Base-by-base conservation (phyloP, 2,329 filamentous ascomycete genomes). In the Pyrenophora seminiperda region DNA sequence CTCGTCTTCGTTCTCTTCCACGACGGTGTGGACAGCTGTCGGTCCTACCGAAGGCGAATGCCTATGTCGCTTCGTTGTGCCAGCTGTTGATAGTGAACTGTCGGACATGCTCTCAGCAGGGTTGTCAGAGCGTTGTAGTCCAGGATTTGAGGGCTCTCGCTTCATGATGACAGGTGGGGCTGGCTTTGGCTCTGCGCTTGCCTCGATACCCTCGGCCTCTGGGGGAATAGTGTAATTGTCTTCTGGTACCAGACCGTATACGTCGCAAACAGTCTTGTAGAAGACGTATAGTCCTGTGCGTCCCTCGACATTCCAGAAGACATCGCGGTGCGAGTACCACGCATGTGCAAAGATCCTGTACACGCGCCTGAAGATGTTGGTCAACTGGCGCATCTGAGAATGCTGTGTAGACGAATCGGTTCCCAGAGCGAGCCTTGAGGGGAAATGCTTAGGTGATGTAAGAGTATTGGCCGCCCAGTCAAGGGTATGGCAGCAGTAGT, bases 291-390 rank as follows among this genome's bases (percentile, higher is more conserved):
- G 77, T 0, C 94, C 94, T n/a, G 90, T 91, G 70, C 91, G 85
- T 7, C 84, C 84, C 75, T 99, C 94, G 1, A 97, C 88, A 32
- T 89, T 86, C 91, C 93, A 97, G 73, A 97, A 99, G 44, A 97
- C 90, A 47, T 89, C 88, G 37, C 92, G 85, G 73, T 99, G 94
- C 75, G 97, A 91, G 73, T 97, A 99, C 94, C 94, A 99, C 6
- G 94, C 94, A 71, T 99, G 94, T 38, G 94, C 94, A 70, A 97
- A 99, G 74, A 99, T 97, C 53, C 94, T 85, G 73, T 99, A 96
- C 41, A 97, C 83, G 11, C 94, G 84, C 47, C 94, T 84, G 75
- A 99, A 97, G 48, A 99, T 93, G 72, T 97, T 97, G 62, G 93
- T 89, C 51, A 99, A 80, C 71, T 95, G 93, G 73, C 91, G 90